Conservation (phyloP, 352 stramenopile species). For the Phytophthora colocasiae region DNA sequence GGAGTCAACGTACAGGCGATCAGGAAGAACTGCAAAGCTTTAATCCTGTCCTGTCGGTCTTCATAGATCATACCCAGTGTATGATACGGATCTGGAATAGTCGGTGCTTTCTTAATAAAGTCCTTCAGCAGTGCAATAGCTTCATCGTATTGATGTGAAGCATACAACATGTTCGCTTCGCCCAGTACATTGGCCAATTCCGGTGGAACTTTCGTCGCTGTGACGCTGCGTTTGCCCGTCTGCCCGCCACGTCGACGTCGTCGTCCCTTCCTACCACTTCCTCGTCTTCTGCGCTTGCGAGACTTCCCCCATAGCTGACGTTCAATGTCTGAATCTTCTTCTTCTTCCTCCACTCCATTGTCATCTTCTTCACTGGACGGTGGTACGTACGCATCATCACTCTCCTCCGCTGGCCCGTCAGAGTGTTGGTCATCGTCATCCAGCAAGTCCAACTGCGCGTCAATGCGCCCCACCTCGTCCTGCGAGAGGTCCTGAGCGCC, state of each 20-base stretch:
- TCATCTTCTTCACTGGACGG: slow-evolving; percentile 69
- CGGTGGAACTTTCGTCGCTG: slow-evolving; percentile 78
- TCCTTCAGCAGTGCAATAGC: slow-evolving; percentile 85
- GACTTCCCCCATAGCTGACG: slow-evolving; percentile 83
- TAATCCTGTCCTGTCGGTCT: slow-evolving; percentile 79
- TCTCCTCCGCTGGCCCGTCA: slow-evolving; percentile 38
- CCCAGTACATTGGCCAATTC: slow-evolving; percentile 82
- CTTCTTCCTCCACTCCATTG: slow-evolving; percentile 59
- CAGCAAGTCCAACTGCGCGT: slow-evolving; percentile 32
- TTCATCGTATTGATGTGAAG: slow-evolving; percentile 87
- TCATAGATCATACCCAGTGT: slow-evolving; percentile 91
- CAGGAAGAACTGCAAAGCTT: slow-evolving; percentile 88
- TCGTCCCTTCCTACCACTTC: slow-evolving; percentile 29
- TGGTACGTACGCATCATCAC: slow-evolving; percentile 65
- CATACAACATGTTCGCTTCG: slow-evolving; percentile 88
- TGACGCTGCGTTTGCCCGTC: slow-evolving; percentile 61
- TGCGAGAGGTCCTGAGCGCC: slow-evolving; percentile 63
- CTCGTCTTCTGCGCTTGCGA: slow-evolving; percentile 54
- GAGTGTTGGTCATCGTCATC: slow-evolving; percentile 33
- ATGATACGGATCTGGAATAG: slow-evolving; percentile 87
- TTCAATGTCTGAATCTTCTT: slow-evolving; percentile 89
- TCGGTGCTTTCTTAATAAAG: slow-evolving; percentile 91
- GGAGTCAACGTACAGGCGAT: slow-evolving; percentile 86
- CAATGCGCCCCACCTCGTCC: slow-evolving; percentile 28
- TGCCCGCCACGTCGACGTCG: slow-evolving; percentile 42